These are phyloP conservation scores for Halophytophthora polymorphica DNA, from an alignment of 352 stramenopile species.

Conservation along the genomic window DNA sequence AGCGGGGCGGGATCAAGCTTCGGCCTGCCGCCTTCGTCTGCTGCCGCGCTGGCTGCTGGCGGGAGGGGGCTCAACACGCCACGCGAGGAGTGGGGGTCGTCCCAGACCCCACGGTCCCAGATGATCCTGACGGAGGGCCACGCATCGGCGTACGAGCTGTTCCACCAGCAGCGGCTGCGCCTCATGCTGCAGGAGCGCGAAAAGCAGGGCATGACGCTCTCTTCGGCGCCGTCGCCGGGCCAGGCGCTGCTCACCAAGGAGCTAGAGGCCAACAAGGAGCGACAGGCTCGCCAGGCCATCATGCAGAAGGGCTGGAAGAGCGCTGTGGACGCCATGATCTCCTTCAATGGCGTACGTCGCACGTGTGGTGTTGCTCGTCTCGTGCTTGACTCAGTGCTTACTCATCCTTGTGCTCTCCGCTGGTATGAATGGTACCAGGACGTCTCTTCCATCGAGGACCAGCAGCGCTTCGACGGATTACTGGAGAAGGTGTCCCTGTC, in stretches of 20 bases:
- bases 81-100: slow-evolving; percentile 85
- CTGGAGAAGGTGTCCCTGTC: slow-evolving; percentile 64
- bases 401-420: slow-evolving; percentile 5
- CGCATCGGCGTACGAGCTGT: slow-evolving; percentile 81
- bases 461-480: slow-evolving; percentile 60
- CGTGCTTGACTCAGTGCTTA: neutral
- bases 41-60: slow-evolving; percentile 25
- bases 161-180: slow-evolving; percentile 81
- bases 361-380: no score
- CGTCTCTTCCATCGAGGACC: slow-evolving; percentile 45
- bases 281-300: slow-evolving; percentile 83
- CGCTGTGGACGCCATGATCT: slow-evolving; percentile 79
- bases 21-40: slow-evolving; percentile 39
- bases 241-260: slow-evolving; percentile 88
- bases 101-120: slow-evolving; percentile 77
- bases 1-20: slow-evolving; percentile 11
- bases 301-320: slow-evolving; percentile 90
- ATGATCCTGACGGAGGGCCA: slow-evolving; percentile 82
- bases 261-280: slow-evolving; percentile 85
- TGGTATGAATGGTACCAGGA: slow-evolving; percentile 26
- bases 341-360: slow-evolving; percentile 55
- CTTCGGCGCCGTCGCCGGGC: slow-evolving; percentile 71
- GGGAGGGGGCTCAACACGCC: slow-evolving; percentile 63
- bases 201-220: slow-evolving; percentile 74
- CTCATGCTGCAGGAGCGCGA: slow-evolving; percentile 85